phyloP scores from a whole-genome alignment of 2,329 filamentous ascomycete species.

The Epicoccum nigrum region DNA sequence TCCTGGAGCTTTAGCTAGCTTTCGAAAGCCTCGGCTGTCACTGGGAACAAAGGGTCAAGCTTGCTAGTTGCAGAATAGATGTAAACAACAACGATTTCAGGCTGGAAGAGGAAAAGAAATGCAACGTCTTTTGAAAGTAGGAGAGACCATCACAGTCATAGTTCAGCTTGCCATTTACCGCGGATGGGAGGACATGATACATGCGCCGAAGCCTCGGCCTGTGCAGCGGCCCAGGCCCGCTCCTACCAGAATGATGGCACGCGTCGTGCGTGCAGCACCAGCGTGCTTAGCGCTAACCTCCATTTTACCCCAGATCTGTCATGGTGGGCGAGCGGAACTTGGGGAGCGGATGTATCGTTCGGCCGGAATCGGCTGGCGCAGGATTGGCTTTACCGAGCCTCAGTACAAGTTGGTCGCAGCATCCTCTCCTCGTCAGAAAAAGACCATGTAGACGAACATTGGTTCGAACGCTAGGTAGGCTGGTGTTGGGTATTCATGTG shows the following conservation, averaged over 20 bases:
- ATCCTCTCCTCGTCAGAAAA: neutral
- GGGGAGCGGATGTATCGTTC: slow-evolving; percentile 29
- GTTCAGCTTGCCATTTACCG: slow-evolving; percentile 28
- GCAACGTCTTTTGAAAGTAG: slow-evolving; percentile 11
- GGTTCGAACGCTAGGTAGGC: slow-evolving; percentile 8
- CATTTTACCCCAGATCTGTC: slow-evolving; percentile 39
- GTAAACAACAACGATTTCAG: slow-evolving; percentile 6
- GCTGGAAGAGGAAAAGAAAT: slow-evolving; percentile 10
- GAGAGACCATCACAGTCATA: slow-evolving; percentile 36
- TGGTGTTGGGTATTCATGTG: slow-evolving; percentile 5
- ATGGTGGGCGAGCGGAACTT: slow-evolving; percentile 46
- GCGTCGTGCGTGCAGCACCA: slow-evolving; percentile 24
- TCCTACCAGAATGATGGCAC: slow-evolving; percentile 24
- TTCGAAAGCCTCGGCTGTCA: slow-evolving; percentile 22
- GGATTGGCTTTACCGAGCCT: slow-evolving; percentile 15
- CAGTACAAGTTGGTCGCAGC: neutral
- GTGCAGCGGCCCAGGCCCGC: slow-evolving; percentile 17
- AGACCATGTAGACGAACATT: neutral
- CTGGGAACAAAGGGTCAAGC: slow-evolving; percentile 26
- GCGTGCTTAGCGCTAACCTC: slow-evolving; percentile 28
- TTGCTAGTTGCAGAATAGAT: slow-evolving; percentile 8
- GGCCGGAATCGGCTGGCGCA: slow-evolving; percentile 39
- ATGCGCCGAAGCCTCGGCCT: slow-evolving; percentile 43
- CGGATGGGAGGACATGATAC: slow-evolving; percentile 42
- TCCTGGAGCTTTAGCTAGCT: slow-evolving; percentile 28